A percentile compares a stretch with the other conserved stretches of the same genome.
Conservation (phyloP, 805 yeast genomes). For the Tanozyma kutaoensis region DNA sequence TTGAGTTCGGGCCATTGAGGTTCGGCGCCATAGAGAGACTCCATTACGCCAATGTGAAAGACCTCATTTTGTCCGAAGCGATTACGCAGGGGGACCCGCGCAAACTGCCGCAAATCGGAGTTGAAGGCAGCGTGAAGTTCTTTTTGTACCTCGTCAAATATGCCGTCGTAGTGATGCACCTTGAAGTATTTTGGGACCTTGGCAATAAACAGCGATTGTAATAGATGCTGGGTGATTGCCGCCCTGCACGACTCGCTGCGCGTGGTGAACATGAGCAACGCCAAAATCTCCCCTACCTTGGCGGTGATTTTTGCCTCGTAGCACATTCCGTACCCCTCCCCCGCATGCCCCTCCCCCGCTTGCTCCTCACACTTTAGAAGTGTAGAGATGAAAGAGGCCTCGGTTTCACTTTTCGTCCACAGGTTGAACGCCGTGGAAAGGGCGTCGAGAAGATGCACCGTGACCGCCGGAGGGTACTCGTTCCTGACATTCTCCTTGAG, state of each 20-base stretch:
- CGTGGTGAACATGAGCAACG: constrained; percentile 54
- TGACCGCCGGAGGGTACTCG: constrained; percentile 46
- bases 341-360: constrained; percentile 8
- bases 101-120: constrained; percentile 36
- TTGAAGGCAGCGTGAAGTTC: constrained; percentile 35
- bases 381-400: constrained; percentile 34
- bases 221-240: constrained; percentile 29
- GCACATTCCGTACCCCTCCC: constrained; percentile 21
- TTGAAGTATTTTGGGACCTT: constrained; percentile 18
- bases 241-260: constrained; percentile 25
- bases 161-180: constrained; percentile 33
- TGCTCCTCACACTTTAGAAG: constrained; percentile 16
- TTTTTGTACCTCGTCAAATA: constrained; percentile 23
- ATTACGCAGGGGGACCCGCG: constrained; percentile 24
- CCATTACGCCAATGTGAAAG: constrained; percentile 53
- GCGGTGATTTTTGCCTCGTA: constrained; percentile 48
- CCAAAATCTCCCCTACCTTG: constrained; percentile 62
- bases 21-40: constrained; percentile 31
- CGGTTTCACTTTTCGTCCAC: constrained; percentile 52
- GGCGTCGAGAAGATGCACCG: constrained; percentile 58
- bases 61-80: constrained; percentile 39
- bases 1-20: constrained; percentile 28
- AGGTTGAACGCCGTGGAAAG: constrained; percentile 63
- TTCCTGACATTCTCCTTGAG: constrained; percentile 42
- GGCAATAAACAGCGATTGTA: constrained; percentile 20